Evolutionary conservation across 1,139 yeast species (phyloP), one percentile per base, ranked within the genome.

Genomic region (Candida smagusa): DNA sequence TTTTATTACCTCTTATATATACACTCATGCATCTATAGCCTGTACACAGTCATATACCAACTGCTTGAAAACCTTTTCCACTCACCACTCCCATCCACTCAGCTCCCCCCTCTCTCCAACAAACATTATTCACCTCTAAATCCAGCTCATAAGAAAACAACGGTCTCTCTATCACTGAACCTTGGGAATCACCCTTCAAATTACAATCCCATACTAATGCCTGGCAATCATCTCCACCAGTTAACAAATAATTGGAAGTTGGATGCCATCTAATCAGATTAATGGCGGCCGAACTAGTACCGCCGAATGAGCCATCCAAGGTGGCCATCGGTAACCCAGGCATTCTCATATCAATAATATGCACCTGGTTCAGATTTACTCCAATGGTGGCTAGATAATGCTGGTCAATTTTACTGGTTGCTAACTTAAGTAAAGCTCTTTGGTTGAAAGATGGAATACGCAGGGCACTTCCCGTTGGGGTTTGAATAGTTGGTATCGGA

Each of bases 141-240:
- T 74, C 73, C 46, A 83, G 88, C 23, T 77, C 68, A 50, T 76
- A 82, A 7, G 79, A 79, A 37, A 68, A 61, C 9, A 69, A 65
- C 2, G 87, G 85, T 9, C 66, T 54, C 28, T 65, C 74, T 6
- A 63, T 48, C 4, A 59, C 42, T 6, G 46, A 34, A 4, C 59
- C 53, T 9, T 43, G 37, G n/a, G 13, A 16, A 9, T 19, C 31
- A 5, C 28, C 16, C 34, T 30, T 53, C 55, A 22, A 34, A 40
- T 62, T 67, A 42, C 88, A 68, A 58, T 92, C 96, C 94, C 97
- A 89, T 11, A 86, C 68, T 28, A 90, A 64, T 0, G 87, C 86
- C 59, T 89, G 96, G 58, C 96, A 86, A 60, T 90, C 97, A 56
- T 92, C 97, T 19, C 86, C 83, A 12, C 94, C 95, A 1, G 90